Percentiles rank a stretch among this genome's conserved stretches.
These are phyloP conservation scores for Schizochytrium sp. DNA, from an alignment of 108 stramenopile genomes.

Conservation along the genomic window DNA sequence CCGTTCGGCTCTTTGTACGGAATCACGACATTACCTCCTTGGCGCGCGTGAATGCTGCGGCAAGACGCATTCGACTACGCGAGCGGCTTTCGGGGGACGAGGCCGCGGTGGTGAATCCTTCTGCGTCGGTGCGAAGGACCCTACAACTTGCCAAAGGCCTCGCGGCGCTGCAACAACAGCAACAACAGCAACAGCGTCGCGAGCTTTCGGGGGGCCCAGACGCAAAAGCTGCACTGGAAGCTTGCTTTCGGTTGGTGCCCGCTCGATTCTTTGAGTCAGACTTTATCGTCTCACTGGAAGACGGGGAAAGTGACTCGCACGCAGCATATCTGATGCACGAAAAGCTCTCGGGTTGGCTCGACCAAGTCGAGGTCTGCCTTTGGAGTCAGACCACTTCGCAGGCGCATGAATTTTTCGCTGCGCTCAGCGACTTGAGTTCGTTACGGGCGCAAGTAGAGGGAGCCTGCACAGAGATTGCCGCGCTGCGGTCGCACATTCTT, in stretches of 20 bases:
- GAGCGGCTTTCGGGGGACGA: background rate
- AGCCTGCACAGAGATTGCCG: background rate
- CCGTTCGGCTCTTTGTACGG: background rate
- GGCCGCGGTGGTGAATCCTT: background rate
- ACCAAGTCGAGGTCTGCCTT: background rate
- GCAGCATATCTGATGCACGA: slow-evolving; percentile 9
- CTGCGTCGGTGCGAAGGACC: background rate
- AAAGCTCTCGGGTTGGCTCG: background rate
- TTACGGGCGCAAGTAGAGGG: background rate
- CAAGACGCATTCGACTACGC: background rate
- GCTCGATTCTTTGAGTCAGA: background rate
- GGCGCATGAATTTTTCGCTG: background rate
- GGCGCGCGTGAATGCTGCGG: background rate
- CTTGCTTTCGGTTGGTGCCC: background rate
- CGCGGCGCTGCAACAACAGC: background rate
- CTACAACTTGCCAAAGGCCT: background rate
- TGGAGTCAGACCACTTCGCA: slow-evolving; percentile 7
- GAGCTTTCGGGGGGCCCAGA: background rate
- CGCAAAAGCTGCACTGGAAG: background rate
- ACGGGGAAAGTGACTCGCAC: background rate
- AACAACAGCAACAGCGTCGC: background rate
- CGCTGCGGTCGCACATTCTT: background rate
- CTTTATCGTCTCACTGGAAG: background rate
- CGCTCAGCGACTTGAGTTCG: background rate
- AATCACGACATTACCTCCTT: background rate